Evolutionary conservation across 2,329 filamentous ascomycete genomes (phyloP).

Genomic region (Penicillium frequentans): DNA sequence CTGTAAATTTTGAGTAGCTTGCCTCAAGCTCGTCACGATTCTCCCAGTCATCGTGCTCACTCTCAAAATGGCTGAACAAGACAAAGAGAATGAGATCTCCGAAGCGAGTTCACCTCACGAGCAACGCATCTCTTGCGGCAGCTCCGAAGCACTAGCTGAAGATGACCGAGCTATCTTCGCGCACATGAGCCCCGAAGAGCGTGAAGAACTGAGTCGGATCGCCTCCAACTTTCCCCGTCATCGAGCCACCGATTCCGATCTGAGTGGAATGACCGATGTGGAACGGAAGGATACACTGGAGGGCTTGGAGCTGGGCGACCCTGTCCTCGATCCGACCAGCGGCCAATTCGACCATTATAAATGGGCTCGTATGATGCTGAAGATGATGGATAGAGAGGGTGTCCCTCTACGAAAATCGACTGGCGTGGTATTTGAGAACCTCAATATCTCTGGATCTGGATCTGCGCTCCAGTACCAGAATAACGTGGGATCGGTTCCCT

Average conservation of each 20-base stretch:
- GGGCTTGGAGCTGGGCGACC: slow-evolving; percentile 46
- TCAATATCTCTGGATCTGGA: slow-evolving; percentile 67
- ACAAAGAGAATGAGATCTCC: slow-evolving; percentile 6
- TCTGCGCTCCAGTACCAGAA: slow-evolving; percentile 67
- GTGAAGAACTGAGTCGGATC: slow-evolving; percentile 27
- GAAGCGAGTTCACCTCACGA: slow-evolving; percentile 16
- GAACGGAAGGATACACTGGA: slow-evolving; percentile 35
- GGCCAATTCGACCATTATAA: slow-evolving; percentile 56
- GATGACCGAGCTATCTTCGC: slow-evolving; percentile 26
- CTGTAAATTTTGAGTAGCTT: neutral
- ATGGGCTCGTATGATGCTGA: slow-evolving; percentile 52
- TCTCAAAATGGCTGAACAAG: slow-evolving; percentile 8
- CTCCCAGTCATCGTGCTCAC: neutral
- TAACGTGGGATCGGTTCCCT: slow-evolving; percentile 61
- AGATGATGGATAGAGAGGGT: slow-evolving; percentile 56
- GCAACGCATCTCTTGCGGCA: slow-evolving; percentile 7
- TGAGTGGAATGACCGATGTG: slow-evolving; percentile 16
- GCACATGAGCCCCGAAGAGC: slow-evolving; percentile 26
- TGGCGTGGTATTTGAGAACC: slow-evolving; percentile 64
- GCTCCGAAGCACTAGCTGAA: slow-evolving; percentile 17
- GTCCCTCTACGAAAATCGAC: slow-evolving; percentile 53
- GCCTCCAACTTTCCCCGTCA: slow-evolving; percentile 31
- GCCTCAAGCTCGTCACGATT: neutral
- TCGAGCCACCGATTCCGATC: slow-evolving; percentile 15
- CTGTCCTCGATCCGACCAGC: slow-evolving; percentile 53